phyloP scores from a whole-genome alignment of 2,329 filamentous ascomycete species.

The Trichoderma atrobrunneum region DNA sequence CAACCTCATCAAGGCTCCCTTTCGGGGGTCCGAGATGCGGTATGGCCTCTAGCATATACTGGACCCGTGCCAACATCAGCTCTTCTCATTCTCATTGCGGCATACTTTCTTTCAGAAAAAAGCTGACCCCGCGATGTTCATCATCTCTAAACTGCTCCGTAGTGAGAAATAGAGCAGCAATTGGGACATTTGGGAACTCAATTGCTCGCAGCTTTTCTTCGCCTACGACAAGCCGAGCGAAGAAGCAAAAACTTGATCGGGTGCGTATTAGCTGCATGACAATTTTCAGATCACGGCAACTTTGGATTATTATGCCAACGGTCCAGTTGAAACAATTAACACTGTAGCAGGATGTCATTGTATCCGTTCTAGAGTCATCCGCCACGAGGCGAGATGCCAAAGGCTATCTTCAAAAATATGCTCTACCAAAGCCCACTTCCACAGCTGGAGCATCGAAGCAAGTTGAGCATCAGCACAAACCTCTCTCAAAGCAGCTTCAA shows the following conservation, averaged over 20 bases:
- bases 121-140: not conserved
- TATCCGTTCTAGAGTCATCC: conserved; percentile 82
- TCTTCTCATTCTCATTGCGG: conserved; percentile 30
- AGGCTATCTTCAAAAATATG: conserved; percentile 84
- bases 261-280: conserved; percentile 22
- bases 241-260: conserved; percentile 34
- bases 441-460: conserved; percentile 32
- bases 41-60: conserved; percentile 37
- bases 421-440: conserved; percentile 23
- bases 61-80: conserved; percentile 41
- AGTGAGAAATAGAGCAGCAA: not conserved
- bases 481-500: conserved; percentile 16
- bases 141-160: not conserved
- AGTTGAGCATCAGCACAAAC: conserved; percentile 32
- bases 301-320: not conserved
- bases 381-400: conserved; percentile 91
- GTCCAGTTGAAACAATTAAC: not conserved
- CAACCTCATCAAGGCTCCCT: not conserved
- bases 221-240: conserved; percentile 30
- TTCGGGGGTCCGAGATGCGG: conserved; percentile 15
- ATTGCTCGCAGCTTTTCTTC: conserved; percentile 31
- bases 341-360: conserved; percentile 67
- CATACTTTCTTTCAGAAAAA: not conserved
- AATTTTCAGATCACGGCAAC: not conserved
- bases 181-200: not conserved